phyloP scores from a whole-genome alignment of 495 filamentous ascomycete species.

The Aspergillus nanangensis region DNA sequence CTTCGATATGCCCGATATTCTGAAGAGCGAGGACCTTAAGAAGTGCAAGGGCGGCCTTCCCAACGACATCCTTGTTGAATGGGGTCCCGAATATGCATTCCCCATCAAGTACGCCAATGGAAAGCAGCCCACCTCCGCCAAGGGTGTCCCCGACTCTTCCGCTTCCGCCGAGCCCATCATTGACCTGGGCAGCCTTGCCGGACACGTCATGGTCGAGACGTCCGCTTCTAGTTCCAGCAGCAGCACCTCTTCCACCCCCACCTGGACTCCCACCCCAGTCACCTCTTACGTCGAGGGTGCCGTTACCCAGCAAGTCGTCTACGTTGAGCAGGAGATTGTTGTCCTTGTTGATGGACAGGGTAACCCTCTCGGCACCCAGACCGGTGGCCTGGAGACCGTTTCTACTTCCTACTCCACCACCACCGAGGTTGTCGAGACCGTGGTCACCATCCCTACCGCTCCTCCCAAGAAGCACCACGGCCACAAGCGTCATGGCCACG shows the following conservation, averaged over 20 bases:
- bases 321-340: conserved; percentile 32
- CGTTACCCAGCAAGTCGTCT: conserved; percentile 31
- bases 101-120: conserved; percentile 14
- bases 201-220: conserved; percentile 1
- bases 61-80: conserved; percentile 46
- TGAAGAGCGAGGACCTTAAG: conserved; percentile 33
- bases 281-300: conserved; percentile 21
- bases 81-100: conserved; percentile 48
- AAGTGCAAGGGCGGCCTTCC: conserved; percentile 43
- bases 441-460: conserved; percentile 21
- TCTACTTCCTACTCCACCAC: conserved; percentile 11
- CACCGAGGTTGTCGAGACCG: conserved; percentile 14
- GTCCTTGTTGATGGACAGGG: conserved; percentile 28
- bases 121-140: conserved; percentile 5
- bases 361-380: conserved; percentile 15
- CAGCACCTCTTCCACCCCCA: conserved; percentile 5
- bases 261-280: conserved; percentile 22
- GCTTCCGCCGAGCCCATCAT: conserved; percentile 10
- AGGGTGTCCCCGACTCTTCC: background rate
- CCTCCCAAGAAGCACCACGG: conserved; percentile 13
- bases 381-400: conserved; percentile 10
- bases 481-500: conserved; percentile 21
- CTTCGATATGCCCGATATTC: conserved; percentile 41
- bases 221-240: background rate
- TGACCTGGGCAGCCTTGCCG: conserved; percentile 2